Evolutionary conservation across 2,329 filamentous ascomycete species (phyloP).

Genomic region (Paecilomyces sp.): DNA sequence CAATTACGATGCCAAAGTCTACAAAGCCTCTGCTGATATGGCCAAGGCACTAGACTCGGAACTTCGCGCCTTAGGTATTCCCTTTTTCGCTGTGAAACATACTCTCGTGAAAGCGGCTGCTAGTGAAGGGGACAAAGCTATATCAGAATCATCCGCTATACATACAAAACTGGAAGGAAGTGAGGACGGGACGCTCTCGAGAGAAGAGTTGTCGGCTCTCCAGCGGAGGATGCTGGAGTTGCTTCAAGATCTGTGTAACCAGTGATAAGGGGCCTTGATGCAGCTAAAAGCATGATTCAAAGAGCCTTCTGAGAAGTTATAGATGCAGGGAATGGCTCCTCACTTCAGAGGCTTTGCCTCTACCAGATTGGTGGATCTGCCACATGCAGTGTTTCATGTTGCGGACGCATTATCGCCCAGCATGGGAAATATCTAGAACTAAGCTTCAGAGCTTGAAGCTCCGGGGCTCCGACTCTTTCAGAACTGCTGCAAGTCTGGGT

Average conservation of each 20-base stretch:
- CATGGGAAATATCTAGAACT: not conserved
- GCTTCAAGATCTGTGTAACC: constrained; percentile 44
- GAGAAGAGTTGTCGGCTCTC: constrained; percentile 35
- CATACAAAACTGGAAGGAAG: constrained; percentile 9
- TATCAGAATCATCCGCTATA: not conserved
- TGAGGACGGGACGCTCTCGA: constrained; percentile 21
- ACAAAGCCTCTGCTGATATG: constrained; percentile 54
- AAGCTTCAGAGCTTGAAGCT: not conserved
- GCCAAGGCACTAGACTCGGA: constrained; percentile 49
- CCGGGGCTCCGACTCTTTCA: not conserved
- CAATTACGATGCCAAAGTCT: constrained; percentile 56
- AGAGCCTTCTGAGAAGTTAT: not conserved
- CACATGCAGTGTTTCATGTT: too few relatives aligned
- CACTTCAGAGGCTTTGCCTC: not conserved
- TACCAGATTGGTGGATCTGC: too few relatives aligned
- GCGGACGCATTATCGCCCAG: not conserved
- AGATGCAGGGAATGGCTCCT: not conserved
- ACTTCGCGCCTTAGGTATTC: constrained; percentile 51
- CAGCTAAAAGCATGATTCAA: not conserved
- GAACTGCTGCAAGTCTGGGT: not conserved
- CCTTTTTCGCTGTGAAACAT: constrained; percentile 51
- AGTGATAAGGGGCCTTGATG: constrained; percentile 14
- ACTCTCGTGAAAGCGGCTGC: constrained; percentile 29
- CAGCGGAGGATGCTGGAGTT: constrained; percentile 44
- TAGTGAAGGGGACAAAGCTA: not conserved